Evolutionary conservation across 768 basidiomycete genomes (phyloP).

Genomic region (Serendipita sp.): DNA sequence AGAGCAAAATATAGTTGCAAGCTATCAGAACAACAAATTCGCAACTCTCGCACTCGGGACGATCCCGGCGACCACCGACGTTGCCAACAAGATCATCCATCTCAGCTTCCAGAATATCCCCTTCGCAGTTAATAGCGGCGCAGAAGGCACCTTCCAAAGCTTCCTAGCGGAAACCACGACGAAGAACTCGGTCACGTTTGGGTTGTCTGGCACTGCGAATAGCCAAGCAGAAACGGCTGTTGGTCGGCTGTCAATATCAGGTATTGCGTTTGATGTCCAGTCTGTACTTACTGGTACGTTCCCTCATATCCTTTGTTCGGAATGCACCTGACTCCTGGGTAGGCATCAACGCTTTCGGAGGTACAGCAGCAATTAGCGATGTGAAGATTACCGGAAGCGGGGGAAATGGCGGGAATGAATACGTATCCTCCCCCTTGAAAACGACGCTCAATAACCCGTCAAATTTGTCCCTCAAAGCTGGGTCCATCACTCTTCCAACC

Average conservation of each 20-base stretch:
- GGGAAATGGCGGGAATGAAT: conserved; percentile 43
- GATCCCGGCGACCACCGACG: conserved; percentile 41
- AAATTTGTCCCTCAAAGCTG: conserved; percentile 46
- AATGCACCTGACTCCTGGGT: not conserved
- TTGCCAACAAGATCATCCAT: conserved; percentile 44
- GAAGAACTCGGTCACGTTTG: conserved; percentile 29
- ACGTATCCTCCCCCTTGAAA: conserved; percentile 38
- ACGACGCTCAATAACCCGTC: conserved; percentile 50
- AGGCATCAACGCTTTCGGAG: conserved; percentile 49
- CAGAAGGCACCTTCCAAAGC: conserved; percentile 37
- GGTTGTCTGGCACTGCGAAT: conserved; percentile 35
- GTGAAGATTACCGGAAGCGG: conserved; percentile 51
- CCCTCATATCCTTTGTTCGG: not conserved
- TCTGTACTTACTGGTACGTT: conserved; percentile 36
- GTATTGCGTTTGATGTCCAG: conserved; percentile 45
- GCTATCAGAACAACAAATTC: conserved; percentile 36
- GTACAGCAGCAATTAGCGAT: conserved; percentile 35
- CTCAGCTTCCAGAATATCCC: conserved; percentile 44
- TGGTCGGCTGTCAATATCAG: conserved; percentile 45
- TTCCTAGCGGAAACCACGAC: conserved; percentile 49
- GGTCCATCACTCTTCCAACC: conserved; percentile 41
- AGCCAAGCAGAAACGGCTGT: conserved; percentile 50
- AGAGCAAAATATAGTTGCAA: conserved; percentile 42
- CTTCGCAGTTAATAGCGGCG: conserved; percentile 36
- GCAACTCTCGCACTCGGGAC: conserved; percentile 46